A percentile compares a stretch with the other conserved stretches of the same genome.
Conservation (phyloP, 148 eudicot species). For the Pouteria glomerata region DNA sequence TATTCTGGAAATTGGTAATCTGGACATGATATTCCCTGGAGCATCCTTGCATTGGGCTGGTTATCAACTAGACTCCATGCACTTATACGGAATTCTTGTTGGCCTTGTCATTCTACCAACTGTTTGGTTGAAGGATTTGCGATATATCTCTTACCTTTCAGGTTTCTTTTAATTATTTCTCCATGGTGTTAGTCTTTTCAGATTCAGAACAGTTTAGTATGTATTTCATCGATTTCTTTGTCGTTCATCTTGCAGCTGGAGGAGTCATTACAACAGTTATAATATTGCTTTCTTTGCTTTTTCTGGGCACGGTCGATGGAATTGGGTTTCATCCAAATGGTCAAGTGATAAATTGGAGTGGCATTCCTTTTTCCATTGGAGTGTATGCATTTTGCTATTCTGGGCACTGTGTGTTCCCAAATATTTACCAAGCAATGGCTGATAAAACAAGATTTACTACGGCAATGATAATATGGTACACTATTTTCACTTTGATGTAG, state of each 20-base stretch:
- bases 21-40: constrained; percentile 69
- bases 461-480: constrained; percentile 52
- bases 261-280: constrained; percentile 69
- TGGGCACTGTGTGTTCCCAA: constrained; percentile 84
- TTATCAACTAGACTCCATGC: constrained; percentile 55
- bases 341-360: constrained; percentile 56
- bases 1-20: constrained; percentile 80
- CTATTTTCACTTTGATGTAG: neutral
- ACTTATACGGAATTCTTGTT: constrained; percentile 56
- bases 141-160: constrained; percentile 71
- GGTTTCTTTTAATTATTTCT: constrained; percentile 26
- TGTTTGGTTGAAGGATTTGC: constrained; percentile 67
- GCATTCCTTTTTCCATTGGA: constrained; percentile 78
- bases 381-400: constrained; percentile 81
- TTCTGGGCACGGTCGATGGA: constrained; percentile 51
- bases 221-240: neutral
- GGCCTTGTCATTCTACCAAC: constrained; percentile 66
- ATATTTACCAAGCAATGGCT: constrained; percentile 92
- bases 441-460: constrained; percentile 66
- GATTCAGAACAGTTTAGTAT: neutral
- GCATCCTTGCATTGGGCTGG: constrained; percentile 37
- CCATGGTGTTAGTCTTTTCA: neutral
- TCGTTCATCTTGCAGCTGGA: constrained; percentile 51
- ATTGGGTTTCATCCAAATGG: constrained; percentile 56
- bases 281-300: constrained; percentile 53